Evolutionary conservation across 108 stramenopile genomes (phyloP).

Genomic region (Skeletonema costatum): DNA sequence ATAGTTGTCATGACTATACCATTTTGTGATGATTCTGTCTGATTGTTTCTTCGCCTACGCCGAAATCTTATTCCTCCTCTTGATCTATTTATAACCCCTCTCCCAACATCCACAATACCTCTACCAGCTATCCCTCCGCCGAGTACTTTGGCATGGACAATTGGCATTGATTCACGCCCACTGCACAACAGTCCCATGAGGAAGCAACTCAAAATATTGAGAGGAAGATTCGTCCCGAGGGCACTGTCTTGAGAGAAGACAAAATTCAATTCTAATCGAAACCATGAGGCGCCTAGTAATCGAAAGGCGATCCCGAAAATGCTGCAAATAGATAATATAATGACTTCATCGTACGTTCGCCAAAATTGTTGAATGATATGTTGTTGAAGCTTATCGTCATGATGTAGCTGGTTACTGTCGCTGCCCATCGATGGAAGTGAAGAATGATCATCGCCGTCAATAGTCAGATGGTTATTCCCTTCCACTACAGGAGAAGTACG

Average conservation of each 20-base stretch:
- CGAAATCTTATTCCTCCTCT: slow-evolving; percentile 15
- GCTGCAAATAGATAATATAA: slow-evolving; percentile 73
- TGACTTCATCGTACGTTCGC: slow-evolving; percentile 77
- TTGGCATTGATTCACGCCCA: slow-evolving; percentile 51
- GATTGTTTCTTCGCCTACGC: background rate
- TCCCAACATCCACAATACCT: slow-evolving; percentile 37
- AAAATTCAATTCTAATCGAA: slow-evolving; percentile 56
- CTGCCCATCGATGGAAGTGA: background rate
- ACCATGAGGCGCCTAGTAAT: slow-evolving; percentile 64
- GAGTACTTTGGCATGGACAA: slow-evolving; percentile 34
- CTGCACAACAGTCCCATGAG: slow-evolving; percentile 76
- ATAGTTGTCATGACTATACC: background rate
- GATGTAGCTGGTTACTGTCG: background rate
- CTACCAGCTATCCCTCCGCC: slow-evolving; percentile 35
- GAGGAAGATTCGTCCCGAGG: slow-evolving; percentile 75
- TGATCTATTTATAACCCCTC: slow-evolving; percentile 36
- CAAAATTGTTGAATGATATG: slow-evolving; percentile 54
- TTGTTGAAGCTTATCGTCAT: background rate
- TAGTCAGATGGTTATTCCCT: background rate
- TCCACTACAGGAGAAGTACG: background rate
- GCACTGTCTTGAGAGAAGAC: slow-evolving; percentile 69
- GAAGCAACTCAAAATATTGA: slow-evolving; percentile 80
- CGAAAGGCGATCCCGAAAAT: slow-evolving; percentile 80
- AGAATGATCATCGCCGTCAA: background rate
- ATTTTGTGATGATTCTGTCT: background rate